Conservation (phyloP, 768 basidiomycete genomes). For the Coprinopsis cinerea region DNA sequence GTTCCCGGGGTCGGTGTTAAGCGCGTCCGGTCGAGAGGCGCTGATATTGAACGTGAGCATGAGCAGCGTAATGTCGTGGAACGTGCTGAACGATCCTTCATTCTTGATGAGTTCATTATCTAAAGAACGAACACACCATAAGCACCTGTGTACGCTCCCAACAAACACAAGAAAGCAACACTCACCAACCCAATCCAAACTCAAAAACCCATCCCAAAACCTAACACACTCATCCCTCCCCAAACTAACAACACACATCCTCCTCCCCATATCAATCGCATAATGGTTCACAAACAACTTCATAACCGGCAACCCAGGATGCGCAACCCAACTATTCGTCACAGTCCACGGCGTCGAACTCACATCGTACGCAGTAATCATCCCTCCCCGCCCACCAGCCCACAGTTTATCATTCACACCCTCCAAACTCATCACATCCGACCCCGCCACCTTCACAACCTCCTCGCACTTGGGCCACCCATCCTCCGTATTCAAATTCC, state of each 20-base stretch:
- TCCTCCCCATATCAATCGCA: slow-evolving; percentile 63
- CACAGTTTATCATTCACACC: slow-evolving; percentile 83
- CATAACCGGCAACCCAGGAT: slow-evolving; percentile 58
- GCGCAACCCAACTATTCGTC: slow-evolving; percentile 86
- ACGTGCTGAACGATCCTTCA: slow-evolving; percentile 73
- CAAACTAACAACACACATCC: slow-evolving; percentile 67
- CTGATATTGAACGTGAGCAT: slow-evolving; percentile 93
- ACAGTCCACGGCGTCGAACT: slow-evolving; percentile 71
- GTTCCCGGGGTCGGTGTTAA: slow-evolving; percentile 59
- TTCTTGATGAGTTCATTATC: slow-evolving; percentile 72
- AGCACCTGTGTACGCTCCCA: slow-evolving; percentile 5
- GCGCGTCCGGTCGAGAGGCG: slow-evolving; percentile 73
- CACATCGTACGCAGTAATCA: slow-evolving; percentile 78
- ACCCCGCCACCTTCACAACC: slow-evolving; percentile 73
- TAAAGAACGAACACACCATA: slow-evolving; percentile 20
- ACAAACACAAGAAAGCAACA: slow-evolving; percentile 13
- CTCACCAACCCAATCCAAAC: slow-evolving; percentile 83
- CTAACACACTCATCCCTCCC: slow-evolving; percentile 68
- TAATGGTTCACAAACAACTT: slow-evolving; percentile 65
- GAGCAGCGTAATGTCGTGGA: slow-evolving; percentile 71
- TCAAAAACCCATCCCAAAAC: slow-evolving; percentile 89
- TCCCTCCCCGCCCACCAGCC: slow-evolving; percentile 81
- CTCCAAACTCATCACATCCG: slow-evolving; percentile 77
- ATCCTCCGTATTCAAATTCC: slow-evolving; percentile 52
- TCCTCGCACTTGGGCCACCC: slow-evolving; percentile 62